phyloP scores from a whole-genome alignment of 306 rosid genomes.

The Rubus idaeus region DNA sequence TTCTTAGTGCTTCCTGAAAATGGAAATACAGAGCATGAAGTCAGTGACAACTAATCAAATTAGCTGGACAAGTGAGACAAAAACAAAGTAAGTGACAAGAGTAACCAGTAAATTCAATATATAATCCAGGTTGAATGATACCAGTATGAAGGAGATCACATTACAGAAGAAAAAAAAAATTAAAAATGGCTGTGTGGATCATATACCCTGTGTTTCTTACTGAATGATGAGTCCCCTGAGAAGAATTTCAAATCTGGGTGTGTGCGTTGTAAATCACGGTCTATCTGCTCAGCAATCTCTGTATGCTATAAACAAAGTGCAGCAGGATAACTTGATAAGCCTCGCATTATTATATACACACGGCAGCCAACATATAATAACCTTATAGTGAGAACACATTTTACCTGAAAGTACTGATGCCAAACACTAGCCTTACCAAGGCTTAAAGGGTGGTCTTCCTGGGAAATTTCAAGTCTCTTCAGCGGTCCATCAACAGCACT shows the following conservation, averaged over 20 bases:
- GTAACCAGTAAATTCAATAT: background rate
- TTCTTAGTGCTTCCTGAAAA: constrained; percentile 79
- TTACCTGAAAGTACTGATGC: constrained; percentile 66
- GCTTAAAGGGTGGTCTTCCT: constrained; percentile 84
- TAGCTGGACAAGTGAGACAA: background rate
- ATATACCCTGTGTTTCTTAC: constrained; percentile 62
- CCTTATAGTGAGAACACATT: constrained; percentile 28
- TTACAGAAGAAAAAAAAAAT: background rate
- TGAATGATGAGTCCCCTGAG: constrained; percentile 59
- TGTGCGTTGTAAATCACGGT: constrained; percentile 74
- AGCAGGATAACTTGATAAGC: constrained; percentile 21
- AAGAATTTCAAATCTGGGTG: constrained; percentile 83
- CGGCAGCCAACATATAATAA: constrained; percentile 13
- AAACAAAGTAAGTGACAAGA: background rate
- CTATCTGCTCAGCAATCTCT: constrained; percentile 73
- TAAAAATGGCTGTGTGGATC: background rate
- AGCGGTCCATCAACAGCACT: constrained; percentile 54
- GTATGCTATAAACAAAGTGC: constrained; percentile 45
- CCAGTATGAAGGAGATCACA: background rate
- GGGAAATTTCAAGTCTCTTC: constrained; percentile 53
- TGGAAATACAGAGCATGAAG: constrained; percentile 17
- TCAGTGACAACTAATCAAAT: background rate
- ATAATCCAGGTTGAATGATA: constrained; percentile 8
- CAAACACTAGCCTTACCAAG: constrained; percentile 66
- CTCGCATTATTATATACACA: background rate